Base-by-base conservation (phyloP, 345 rosid genomes). In the Passiflora organensis region DNA sequence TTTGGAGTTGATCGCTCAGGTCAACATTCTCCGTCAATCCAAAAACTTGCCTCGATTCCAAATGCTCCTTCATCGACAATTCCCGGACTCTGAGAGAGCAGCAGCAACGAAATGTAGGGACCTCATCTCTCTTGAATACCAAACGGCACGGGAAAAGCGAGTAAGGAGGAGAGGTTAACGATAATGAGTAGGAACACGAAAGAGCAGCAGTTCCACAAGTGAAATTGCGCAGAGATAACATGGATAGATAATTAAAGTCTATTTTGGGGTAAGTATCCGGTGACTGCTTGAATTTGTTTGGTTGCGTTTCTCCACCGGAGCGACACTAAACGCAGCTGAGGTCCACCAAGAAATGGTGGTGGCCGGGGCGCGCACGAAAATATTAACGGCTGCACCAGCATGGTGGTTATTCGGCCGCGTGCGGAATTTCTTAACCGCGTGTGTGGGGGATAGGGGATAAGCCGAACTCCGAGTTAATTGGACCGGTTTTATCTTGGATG, bases 371-470 rank as follows among this genome's bases (percentile, higher is more conserved):
- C 51, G 25, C 18, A 36, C 9, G 22, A 32, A 62, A 70, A 24
- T 54, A 66, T 74, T 64, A 80, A 80, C 80, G 68, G 81, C 55
- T 69, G 63, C 56, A 64, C n/a, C n/a, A 71, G 49, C 45, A 44
- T 57, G 5, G n/a, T n/a, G n/a, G n/a, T n/a, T n/a, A n/a, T n/a
- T n/a, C n/a, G 11, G 14, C 38, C 42, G 19, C 62, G 47, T 17
- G 55, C 72, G 62, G 73, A 74, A 49, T 38, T 10, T 18, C 18
- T 28, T 28, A 3, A 28, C 34, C 34, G n/a, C 34, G 34, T 28
- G 34, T 28, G 34, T 28, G 34, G 34, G 34, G 34, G 34, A 28
- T 28, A 28, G 16, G n/a, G 59, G 66, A 62, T 53, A 53, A 46
- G 59, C 39, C 13, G 28, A 53, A 6, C 3, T 32, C 17, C 47